Conservation (phyloP, 257 asterid genomes). For the Lithospermum erythrorhizon region DNA sequence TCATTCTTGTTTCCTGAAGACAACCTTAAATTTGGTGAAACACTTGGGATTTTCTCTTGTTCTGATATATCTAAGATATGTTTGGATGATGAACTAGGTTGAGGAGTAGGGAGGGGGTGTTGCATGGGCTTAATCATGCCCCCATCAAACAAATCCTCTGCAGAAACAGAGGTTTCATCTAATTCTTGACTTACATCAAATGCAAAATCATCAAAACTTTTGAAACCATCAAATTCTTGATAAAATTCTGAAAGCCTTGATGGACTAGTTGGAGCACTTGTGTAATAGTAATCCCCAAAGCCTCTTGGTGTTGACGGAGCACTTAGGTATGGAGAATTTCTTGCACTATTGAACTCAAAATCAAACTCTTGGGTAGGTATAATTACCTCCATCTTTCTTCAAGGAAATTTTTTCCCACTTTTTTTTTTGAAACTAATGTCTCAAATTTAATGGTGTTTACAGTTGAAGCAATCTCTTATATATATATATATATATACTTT, state of each 20-base stretch:
- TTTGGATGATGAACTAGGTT: not conserved
- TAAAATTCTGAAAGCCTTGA: constrained; percentile 37
- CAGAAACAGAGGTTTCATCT: constrained; percentile 38
- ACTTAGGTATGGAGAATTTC: constrained; percentile 28
- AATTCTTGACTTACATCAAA: constrained; percentile 37
- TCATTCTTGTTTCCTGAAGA: no score
- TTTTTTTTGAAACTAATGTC: not conserved
- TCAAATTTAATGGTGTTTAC: not conserved
- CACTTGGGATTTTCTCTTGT: not conserved
- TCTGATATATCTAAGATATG: not conserved
- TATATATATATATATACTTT: no score
- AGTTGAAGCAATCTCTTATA: not conserved
- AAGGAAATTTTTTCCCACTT: no score
- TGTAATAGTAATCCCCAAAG: constrained; percentile 35
- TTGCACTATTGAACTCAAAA: constrained; percentile 40
- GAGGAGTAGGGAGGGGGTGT: not conserved
- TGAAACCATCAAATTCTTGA: constrained; percentile 25
- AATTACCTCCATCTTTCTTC: constrained; percentile 40
- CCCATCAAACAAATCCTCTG: constrained; percentile 64
- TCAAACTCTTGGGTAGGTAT: constrained; percentile 24
- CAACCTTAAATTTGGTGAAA: no score
- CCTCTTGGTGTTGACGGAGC: constrained; percentile 32
- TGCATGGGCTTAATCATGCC: constrained; percentile 57
- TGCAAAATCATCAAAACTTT: constrained; percentile 34
- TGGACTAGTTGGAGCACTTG: constrained; percentile 72